Evolutionary conservation across 805 yeast species (phyloP).

Genomic region (Metschnikowia reukaufii): DNA sequence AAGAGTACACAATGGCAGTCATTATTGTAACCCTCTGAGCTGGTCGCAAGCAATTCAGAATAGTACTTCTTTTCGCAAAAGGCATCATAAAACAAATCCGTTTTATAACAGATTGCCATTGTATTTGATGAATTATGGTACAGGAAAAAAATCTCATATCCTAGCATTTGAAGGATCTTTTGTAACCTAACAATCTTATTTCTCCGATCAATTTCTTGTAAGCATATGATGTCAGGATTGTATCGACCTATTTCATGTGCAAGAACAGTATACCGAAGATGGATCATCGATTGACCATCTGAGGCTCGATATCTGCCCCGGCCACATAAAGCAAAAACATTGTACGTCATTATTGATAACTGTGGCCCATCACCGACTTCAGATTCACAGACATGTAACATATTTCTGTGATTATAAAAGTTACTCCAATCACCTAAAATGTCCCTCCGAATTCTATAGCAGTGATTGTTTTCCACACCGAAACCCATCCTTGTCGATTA

Average conservation of each 20-base stretch:
- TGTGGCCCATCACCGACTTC: not conserved
- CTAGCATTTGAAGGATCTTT: not conserved
- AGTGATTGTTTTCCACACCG: not conserved
- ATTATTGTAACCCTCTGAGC: not conserved
- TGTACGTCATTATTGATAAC: slow-evolving; percentile 6
- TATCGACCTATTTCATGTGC: slow-evolving; percentile 2
- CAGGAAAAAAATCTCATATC: slow-evolving; percentile 1
- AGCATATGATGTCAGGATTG: slow-evolving; percentile 5
- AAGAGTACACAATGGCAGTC: not conserved
- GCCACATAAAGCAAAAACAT: slow-evolving; percentile 47
- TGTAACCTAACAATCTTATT: not conserved
- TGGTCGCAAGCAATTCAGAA: not conserved
- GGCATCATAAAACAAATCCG: not conserved
- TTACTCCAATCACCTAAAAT: not conserved
- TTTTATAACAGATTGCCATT: slow-evolving; percentile 8
- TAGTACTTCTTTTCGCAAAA: not conserved
- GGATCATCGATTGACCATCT: slow-evolving; percentile 10
- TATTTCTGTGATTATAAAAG: not conserved
- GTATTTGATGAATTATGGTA: not conserved
- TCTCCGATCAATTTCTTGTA: slow-evolving; percentile 3
- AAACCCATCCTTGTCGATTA: not conserved
- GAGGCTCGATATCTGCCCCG: not conserved
- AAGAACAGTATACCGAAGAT: slow-evolving; percentile 13
- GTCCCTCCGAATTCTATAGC: not conserved
- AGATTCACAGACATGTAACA: not conserved